Evolutionary conservation across 306 rosid species (phyloP).

Genomic region (Pterocarpus macrocarpus): DNA sequence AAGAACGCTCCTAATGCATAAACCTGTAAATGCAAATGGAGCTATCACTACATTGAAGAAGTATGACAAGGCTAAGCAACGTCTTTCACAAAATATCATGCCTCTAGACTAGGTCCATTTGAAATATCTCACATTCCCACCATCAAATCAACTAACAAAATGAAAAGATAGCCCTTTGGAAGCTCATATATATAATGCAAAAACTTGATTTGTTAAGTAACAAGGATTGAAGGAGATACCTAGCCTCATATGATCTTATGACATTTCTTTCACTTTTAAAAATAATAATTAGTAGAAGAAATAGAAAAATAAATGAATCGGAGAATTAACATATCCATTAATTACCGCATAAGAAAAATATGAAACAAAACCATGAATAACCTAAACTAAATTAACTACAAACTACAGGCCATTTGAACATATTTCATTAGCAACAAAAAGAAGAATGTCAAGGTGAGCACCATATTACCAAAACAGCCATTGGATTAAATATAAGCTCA

Average conservation of each 20-base stretch:
- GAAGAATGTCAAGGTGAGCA: neutral
- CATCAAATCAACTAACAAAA: neutral
- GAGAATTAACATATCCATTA: neutral
- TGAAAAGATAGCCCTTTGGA: neutral
- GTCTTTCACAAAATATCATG: neutral
- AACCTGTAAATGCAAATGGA: constrained; percentile 57
- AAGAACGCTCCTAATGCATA: constrained; percentile 77
- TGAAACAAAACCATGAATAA: neutral
- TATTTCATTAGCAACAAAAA: neutral
- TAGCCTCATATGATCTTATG: neutral
- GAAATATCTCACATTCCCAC: neutral
- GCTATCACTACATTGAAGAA: neutral
- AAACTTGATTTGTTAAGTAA: neutral
- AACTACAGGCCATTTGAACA: neutral
- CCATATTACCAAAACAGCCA: neutral
- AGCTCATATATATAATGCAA: neutral
- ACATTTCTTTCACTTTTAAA: neutral
- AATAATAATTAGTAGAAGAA: neutral
- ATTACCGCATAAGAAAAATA: neutral
- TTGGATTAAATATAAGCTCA: neutral
- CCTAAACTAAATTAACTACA: neutral
- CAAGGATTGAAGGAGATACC: neutral
- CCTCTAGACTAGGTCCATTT: neutral
- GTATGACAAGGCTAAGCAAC: constrained; percentile 10
- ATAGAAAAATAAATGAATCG: neutral